Conservation (phyloP, 306 rosid species). For the Calophaca sinica region DNA sequence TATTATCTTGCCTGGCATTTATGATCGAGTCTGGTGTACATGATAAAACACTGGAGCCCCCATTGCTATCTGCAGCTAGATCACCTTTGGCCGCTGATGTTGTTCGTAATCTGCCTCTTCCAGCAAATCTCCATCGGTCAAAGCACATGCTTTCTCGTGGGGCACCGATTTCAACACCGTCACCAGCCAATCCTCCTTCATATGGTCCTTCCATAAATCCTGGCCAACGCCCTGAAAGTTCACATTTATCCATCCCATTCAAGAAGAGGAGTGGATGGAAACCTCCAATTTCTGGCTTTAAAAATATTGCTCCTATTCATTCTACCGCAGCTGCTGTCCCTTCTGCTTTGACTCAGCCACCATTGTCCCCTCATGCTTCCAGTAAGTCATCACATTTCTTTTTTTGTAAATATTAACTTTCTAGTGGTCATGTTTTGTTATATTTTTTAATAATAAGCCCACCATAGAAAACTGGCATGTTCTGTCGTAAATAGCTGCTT, state of each 20-base stretch:
- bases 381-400: constrained; percentile 54
- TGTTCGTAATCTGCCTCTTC: constrained; percentile 32
- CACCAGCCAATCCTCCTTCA: constrained; percentile 63
- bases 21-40: constrained; percentile 47
- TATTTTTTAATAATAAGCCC: constrained; percentile 5
- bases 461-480: constrained; percentile 19
- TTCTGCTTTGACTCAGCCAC: constrained; percentile 76
- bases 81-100: no score
- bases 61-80: constrained; percentile 14
- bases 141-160: constrained; percentile 54
- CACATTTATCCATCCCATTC: constrained; percentile 64
- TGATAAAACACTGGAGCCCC: constrained; percentile 33
- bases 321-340: constrained; percentile 63
- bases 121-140: constrained; percentile 47
- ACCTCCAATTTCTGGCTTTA: constrained; percentile 61
- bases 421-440: background rate
- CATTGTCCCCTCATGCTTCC: constrained; percentile 70
- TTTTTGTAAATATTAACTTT: background rate
- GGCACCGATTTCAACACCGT: constrained; percentile 45
- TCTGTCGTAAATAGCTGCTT: constrained; percentile 7
- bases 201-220: constrained; percentile 57
- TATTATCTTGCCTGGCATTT: constrained; percentile 56
- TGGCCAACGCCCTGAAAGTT: constrained; percentile 61
- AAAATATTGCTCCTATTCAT: constrained; percentile 65
- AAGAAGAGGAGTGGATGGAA: constrained; percentile 63